Base-by-base conservation (phyloP, 495 filamentous ascomycete species). In the Lichenothelia convexa region DNA sequence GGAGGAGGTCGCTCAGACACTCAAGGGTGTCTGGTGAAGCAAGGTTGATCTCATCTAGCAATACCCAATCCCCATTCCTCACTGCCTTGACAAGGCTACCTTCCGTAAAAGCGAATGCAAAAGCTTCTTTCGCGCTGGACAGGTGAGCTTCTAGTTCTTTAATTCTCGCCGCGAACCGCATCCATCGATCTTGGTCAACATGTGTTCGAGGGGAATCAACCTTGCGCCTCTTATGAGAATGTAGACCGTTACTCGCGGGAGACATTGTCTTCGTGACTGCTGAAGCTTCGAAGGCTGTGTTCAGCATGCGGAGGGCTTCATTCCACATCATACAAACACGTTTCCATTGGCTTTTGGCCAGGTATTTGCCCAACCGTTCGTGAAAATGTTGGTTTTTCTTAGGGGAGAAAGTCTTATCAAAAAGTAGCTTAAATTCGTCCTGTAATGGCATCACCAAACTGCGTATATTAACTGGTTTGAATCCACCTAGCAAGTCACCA, bases 31-130 rank as follows among this genome's bases (percentile, higher is more conserved):
- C 91, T 2, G 87, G 75, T 0, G 87, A 80, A 3, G 91, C 89
- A 32, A 99, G 63, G 48, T 99, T 99, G 47, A 99, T 91, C 55
- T 99, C 91, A 53, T 99, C 91, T 12, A 93, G 62, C n/a, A 99
- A 63, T 12, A 99, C 80, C 91, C 91, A 99, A 50, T 93, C 84
- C 4, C 91, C 91, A 54, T 93, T 93, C 33, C 86, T 66, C 17
- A 80, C 72, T 4, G 91, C 91, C 56, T 81, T 80, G 22, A 95
- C 78, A 47, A 99, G 79, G 45, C 80, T 92, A 38, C 91, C 84
- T 55, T 99, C 87, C 2, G 94, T 73, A 47, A 99, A 99, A 13
- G 80, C 75, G 52, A 99, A 95, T 0, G 86, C 85, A 54, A 94
- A 93, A 33, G 76, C 76, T 21, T 80, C 75, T 20, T 75, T 70